Conservation (phyloP, 2,329 filamentous ascomycete genomes). For the Trichoderma simmonsii region DNA sequence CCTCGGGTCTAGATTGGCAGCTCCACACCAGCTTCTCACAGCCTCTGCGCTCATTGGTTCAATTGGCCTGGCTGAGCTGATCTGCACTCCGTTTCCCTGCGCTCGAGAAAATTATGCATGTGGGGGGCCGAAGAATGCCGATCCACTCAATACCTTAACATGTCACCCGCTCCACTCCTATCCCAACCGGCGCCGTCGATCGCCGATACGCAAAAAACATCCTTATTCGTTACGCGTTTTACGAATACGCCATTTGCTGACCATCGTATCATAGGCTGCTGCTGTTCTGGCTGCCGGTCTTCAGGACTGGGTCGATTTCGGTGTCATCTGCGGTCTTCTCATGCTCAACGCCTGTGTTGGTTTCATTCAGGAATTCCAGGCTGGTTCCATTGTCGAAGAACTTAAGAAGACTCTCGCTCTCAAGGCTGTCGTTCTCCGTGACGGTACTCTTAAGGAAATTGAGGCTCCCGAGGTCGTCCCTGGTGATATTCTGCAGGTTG, state of each 20-base stretch:
- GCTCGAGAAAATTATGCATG: constrained; percentile 19
- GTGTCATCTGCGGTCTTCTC: constrained; percentile 81
- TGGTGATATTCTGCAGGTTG: constrained; percentile 84
- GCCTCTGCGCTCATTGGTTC: constrained; percentile 27
- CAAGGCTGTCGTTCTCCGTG: constrained; percentile 82
- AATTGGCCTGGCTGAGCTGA: constrained; percentile 21
- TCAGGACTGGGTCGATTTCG: constrained; percentile 88
- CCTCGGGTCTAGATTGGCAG: constrained; percentile 31
- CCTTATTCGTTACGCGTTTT: background rate
- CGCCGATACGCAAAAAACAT: constrained; percentile 3
- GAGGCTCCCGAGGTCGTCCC: constrained; percentile 82
- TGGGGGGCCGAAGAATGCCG: constrained; percentile 23
- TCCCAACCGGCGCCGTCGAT: constrained; percentile 8
- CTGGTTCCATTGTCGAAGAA: constrained; percentile 85
- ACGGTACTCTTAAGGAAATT: constrained; percentile 70
- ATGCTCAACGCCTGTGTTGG: constrained; percentile 82
- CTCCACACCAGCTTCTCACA: constrained; percentile 34
- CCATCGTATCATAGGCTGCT: constrained; percentile 51
- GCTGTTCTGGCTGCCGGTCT: constrained; percentile 80
- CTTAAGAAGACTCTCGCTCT: constrained; percentile 87
- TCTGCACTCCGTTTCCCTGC: constrained; percentile 2
- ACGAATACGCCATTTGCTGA: constrained; percentile 26
- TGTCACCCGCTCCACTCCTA: constrained; percentile 22
- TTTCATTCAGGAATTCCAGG: constrained; percentile 87
- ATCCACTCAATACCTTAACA: constrained; percentile 25